Evolutionary conservation across 179 eudicot species (phyloP), one percentile per base, ranked within the genome.

Genomic region (Drosera spatulata): DNA sequence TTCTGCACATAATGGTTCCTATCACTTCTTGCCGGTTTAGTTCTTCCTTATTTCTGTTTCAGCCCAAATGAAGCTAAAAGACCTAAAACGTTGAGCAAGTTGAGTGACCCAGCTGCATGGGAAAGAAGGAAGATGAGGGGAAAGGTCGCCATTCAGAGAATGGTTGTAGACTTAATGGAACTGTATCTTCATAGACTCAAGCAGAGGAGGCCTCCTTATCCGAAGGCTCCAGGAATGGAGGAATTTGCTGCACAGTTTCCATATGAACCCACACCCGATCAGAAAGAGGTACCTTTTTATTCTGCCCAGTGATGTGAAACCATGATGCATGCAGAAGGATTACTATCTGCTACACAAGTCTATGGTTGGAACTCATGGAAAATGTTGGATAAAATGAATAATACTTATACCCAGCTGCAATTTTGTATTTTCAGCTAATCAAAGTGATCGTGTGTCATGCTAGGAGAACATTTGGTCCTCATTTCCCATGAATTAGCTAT

Each of bases 131-230:
- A 86, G 77, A 74, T 71, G 33, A 22, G 33, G 33, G 33, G 33
- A 22, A 22, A 80, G 79, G 89, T 91, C 69, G 98, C 98, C 4
- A 82, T 91, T 71, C 98, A 91, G 75, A 91, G 82, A 73, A 91
- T 91, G 98, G 95, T 91, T 61, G 98, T 91, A 56, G 96, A 91
- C 72, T 76, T 91, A 70, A 91, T 91, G 98, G 96, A 91, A 74
- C 62, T 91, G 60, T 91, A 91, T 77, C 67, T 91, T 44, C 91
- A 91, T 64, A 82, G 98, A 75, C 88, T 91, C 40, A 91, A 88
- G 63, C 95, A 85, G 73, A 76, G 59, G 64, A 81, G 98, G 71
- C 84, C 87, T 66, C 87, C 96, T 40, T 88, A 91, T 69, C 96
- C 86, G 9, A 88, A 78, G 69, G 74, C 71, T 73, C 75, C 73